Evolutionary conservation across 306 rosid genomes (phyloP).

Genomic region (Medicago truncatula): MtrunA17r5.0-ANR NC_053049.1:40980501-40981000

Average conservation of each 20-base stretch:
- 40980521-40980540: constrained; percentile 61
- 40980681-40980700: not conserved
- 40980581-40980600: constrained; percentile 53
- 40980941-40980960: too few relatives aligned
- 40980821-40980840: too few relatives aligned
- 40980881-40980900: too few relatives aligned
- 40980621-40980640: constrained; percentile 70
- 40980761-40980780: not conserved
- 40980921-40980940: too few relatives aligned
- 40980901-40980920: too few relatives aligned
- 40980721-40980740: not conserved
- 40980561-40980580: constrained; percentile 48
- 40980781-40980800: not conserved
- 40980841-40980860: too few relatives aligned
- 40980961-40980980: too few relatives aligned
- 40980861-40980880: too few relatives aligned
- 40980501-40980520: constrained; percentile 50
- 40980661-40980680: constrained; percentile 40
- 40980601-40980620: constrained; percentile 61
- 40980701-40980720: too few relatives aligned
- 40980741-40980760: not conserved
- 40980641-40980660: constrained; percentile 68
- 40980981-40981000: too few relatives aligned
- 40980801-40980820: not conserved
- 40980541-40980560: constrained; percentile 53